A percentile compares a stretch with the other conserved stretches of the same genome.
These are phyloP conservation scores for Nemania sp. DNA, from an alignment of 2,329 filamentous ascomycete species.

Conservation along the genomic window DNA sequence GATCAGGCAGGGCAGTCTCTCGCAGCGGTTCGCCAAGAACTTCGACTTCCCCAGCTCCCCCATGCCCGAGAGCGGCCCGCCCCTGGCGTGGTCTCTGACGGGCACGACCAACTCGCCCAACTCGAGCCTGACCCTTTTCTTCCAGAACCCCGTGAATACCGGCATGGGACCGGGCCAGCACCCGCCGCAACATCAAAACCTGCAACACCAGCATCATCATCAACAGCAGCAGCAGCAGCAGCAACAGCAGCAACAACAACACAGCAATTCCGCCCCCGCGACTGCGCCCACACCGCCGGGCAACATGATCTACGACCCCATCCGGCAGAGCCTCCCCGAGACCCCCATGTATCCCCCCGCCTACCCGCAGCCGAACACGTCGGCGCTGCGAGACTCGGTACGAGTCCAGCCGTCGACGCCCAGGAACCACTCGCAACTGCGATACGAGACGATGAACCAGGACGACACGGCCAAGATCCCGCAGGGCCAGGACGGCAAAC, in stretches of 20 bases:
- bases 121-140: slow-evolving; percentile 81
- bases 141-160: slow-evolving; percentile 56
- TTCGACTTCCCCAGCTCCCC: slow-evolving; percentile 54
- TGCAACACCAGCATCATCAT: slow-evolving; percentile 17
- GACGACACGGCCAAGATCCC: slow-evolving; percentile 42
- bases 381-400: slow-evolving; percentile 47
- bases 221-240: slow-evolving; percentile 6
- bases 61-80: slow-evolving; percentile 47
- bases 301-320: slow-evolving; percentile 65
- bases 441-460: slow-evolving; percentile 35
- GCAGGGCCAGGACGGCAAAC: slow-evolving; percentile 38
- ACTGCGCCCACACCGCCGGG: slow-evolving; percentile 57
- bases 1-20: slow-evolving; percentile 50
- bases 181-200: slow-evolving; percentile 18
- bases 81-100: slow-evolving; percentile 84
- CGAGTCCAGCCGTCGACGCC: slow-evolving; percentile 33
- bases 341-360: slow-evolving; percentile 53
- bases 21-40: slow-evolving; percentile 50
- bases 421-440: slow-evolving; percentile 34
- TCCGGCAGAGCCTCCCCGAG: slow-evolving; percentile 60
- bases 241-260: slow-evolving; percentile 19
- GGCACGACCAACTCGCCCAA: slow-evolving; percentile 85
- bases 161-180: slow-evolving; percentile 27
- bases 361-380: slow-evolving; percentile 55
- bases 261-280: slow-evolving; percentile 34